Evolutionary conservation across 1,284 basidiomycete species (phyloP), one percentile per base, ranked within the genome.

Genomic region (Porodaedalea pini): DNA sequence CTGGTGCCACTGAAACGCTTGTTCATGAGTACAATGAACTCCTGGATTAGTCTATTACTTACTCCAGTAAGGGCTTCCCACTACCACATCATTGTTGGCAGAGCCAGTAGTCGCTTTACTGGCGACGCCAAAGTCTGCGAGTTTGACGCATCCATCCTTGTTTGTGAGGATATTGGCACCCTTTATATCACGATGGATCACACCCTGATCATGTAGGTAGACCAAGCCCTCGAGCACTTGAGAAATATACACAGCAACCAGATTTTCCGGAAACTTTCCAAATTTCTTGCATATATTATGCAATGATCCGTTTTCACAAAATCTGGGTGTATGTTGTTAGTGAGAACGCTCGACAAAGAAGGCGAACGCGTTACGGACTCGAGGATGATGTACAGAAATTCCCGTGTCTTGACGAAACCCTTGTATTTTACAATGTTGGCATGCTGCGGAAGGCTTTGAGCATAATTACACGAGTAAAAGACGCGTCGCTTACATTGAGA

Each of bases 361-460:
- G 34, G 49, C 34, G 19, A 37, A 6, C 21, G 66, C 67, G 40
- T 50, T 41, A 69, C 80, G 59, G 62, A 93, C 86, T 98, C 95
- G 56, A 98, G 82, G 63, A 99, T 94, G 73, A 99, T 98, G 73
- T 96, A 97, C 61, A 98, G 78, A 70, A 86, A 94, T 68, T 98
- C 92, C 57, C 86, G 85, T 54, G 94, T 96, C 76, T 95, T 95
- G 69, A 94, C 92, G 66, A 95, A 98, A 17, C 96, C 94, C 68
- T 97, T 96, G 77, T 98, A 98, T 74, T 98, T 98, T 69, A 99
- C 96, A 68, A 98, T 98, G 71, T 98, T 98, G 39, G 90, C 81
- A 68, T 90, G 88, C 88, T 90, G 66, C 39, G 54, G 11, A 51
- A 49, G 3, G 45, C 36, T 41, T 19, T 54, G 13, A 60, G n/a